Conservation (phyloP, 768 basidiomycete species). For the Calocybe gangraenosa region DNA sequence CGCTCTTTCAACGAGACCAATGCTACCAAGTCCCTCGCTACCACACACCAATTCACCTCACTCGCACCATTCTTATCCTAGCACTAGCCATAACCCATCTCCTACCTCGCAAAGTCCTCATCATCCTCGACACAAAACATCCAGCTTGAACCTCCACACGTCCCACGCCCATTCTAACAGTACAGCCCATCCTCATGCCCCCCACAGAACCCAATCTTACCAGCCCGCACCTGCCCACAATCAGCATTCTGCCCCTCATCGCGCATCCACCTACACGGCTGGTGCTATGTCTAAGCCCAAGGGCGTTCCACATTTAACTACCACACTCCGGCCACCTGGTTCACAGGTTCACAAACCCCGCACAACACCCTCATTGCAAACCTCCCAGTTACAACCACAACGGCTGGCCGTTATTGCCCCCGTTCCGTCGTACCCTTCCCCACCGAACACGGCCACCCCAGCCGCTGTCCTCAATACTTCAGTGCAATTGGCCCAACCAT, state of each 20-base stretch:
- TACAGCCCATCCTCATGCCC: not conserved
- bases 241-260: slow-evolving; percentile 5
- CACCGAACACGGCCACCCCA: not conserved
- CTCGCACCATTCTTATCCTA: not conserved
- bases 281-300: slow-evolving; percentile 4
- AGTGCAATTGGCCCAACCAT: not conserved
- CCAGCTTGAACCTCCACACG: not conserved
- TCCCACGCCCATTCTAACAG: not conserved
- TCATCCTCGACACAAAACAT: not conserved
- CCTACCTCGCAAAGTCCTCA: not conserved
- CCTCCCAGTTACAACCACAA: not conserved
- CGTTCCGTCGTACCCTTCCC: slow-evolving; percentile 5
- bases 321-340: slow-evolving; percentile 12
- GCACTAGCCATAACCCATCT: not conserved
- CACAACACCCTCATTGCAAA: slow-evolving; percentile 3
- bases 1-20: not conserved
- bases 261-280: slow-evolving; percentile 6
- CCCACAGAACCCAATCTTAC: slow-evolving; percentile 11
- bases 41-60: not conserved
- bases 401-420: not conserved
- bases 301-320: slow-evolving; percentile 1
- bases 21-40: slow-evolving; percentile 1
- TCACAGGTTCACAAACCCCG: not conserved
- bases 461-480: not conserved
- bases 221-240: not conserved